Conservation (phyloP, 2,329 filamentous ascomycete genomes). For the Fusarium caatingaense region DNA sequence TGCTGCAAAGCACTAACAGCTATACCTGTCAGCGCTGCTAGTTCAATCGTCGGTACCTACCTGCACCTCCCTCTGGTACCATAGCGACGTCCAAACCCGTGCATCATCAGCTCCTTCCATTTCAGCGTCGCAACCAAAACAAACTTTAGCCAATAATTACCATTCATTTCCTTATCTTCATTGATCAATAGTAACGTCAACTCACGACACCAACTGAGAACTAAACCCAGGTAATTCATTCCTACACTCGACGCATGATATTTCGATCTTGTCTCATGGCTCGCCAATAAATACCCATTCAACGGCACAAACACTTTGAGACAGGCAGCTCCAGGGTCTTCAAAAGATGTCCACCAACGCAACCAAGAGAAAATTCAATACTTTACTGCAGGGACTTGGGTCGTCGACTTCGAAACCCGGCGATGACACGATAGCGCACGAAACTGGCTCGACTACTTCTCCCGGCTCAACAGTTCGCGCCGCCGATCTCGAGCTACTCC, state of each 20-base stretch:
- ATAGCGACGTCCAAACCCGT: constrained; percentile 14
- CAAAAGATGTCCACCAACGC: constrained; percentile 68
- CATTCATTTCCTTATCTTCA: background rate
- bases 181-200: background rate
- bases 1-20: background rate
- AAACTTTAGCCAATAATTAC: constrained; percentile 3
- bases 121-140: constrained; percentile 27
- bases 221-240: background rate
- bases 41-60: constrained; percentile 5
- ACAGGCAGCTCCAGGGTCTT: background rate
- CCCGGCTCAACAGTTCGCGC: constrained; percentile 23
- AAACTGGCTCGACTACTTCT: constrained; percentile 22
- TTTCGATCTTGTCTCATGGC: background rate
- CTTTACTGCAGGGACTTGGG: constrained; percentile 75
- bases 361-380: constrained; percentile 87
- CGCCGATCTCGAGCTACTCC: constrained; percentile 56
- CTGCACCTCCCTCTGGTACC: background rate
- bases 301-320: background rate
- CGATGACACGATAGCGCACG: constrained; percentile 7
- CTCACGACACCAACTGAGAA: background rate
- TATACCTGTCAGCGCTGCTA: background rate
- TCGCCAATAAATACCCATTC: background rate
- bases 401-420: constrained; percentile 49
- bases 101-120: constrained; percentile 18
- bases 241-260: background rate